These are phyloP conservation scores for Corylus avellana DNA, from an alignment of 306 rosid species.

Conservation along the genomic window DNA sequence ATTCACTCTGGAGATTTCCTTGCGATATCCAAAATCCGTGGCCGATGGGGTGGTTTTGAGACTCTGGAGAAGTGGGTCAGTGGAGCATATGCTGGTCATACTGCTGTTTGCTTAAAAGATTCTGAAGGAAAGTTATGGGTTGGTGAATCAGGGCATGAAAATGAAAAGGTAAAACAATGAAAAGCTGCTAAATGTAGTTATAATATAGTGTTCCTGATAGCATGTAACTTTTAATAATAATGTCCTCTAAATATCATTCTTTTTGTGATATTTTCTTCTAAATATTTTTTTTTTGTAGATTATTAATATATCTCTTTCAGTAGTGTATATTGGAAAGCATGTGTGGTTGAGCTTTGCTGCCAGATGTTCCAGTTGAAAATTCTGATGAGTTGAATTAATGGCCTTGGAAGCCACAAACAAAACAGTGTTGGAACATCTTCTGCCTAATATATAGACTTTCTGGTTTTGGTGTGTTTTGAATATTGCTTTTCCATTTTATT, in stretches of 20 bases:
- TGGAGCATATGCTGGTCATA: conserved; percentile 93
- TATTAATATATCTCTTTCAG: neutral
- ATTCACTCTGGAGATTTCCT: conserved; percentile 98
- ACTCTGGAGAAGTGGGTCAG: conserved; percentile 94
- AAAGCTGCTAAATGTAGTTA: conserved; percentile 13
- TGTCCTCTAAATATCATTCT: neutral
- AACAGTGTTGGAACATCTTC: neutral
- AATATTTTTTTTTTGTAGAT: neutral
- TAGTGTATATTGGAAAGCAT: neutral
- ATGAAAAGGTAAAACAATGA: conserved; percentile 60
- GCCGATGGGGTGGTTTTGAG: conserved; percentile 99
- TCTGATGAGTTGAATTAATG: neutral
- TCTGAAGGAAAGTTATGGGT: conserved; percentile 90
- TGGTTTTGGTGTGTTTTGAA: neutral
- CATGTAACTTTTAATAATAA: neutral
- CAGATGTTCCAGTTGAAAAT: neutral
- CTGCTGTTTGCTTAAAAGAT: conserved; percentile 92
- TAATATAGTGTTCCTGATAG: neutral
- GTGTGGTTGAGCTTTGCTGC: neutral
- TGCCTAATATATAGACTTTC: neutral
- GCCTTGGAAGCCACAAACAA: neutral
- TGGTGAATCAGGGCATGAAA: conserved; percentile 93
- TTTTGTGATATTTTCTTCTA: neutral
- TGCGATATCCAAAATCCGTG: conserved; percentile 92
- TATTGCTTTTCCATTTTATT: neutral